Evolutionary conservation across 208 protist species (phyloP).

Genomic region (Wallacemonas sp.): DNA sequence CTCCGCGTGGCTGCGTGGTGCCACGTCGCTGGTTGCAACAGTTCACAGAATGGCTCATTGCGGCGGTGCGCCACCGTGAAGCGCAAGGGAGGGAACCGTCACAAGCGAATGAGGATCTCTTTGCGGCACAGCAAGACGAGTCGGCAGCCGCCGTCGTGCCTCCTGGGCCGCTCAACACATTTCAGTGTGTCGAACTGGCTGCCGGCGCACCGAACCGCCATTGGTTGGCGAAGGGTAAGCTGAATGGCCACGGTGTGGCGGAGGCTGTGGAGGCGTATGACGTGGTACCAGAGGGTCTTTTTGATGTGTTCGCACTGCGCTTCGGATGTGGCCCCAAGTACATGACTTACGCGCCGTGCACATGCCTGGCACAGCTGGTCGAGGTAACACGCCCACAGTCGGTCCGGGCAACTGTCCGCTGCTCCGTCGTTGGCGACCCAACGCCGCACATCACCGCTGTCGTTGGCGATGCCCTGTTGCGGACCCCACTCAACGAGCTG

Average conservation of each 20-base stretch:
- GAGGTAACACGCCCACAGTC: constrained; percentile 17
- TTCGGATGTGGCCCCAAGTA: constrained; percentile 76
- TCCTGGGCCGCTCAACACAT: constrained; percentile 67
- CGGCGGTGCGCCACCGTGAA: not conserved
- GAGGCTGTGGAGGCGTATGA: constrained; percentile 29
- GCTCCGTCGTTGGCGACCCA: constrained; percentile 8
- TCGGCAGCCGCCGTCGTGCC: not conserved
- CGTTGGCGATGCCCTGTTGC: constrained; percentile 37
- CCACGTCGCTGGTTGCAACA: constrained; percentile 54
- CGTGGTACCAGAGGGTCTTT: constrained; percentile 70
- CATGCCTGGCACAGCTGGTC: constrained; percentile 25
- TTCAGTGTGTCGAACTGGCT: constrained; percentile 34
- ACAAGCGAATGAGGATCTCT: not conserved
- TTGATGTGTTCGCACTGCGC: constrained; percentile 41
- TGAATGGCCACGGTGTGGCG: not conserved
- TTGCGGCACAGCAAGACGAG: no score
- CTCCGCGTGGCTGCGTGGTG: constrained; percentile 46
- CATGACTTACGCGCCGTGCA: constrained; percentile 45
- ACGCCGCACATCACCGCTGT: constrained; percentile 23
- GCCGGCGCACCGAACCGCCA: constrained; percentile 33
- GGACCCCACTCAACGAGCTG: constrained; percentile 41
- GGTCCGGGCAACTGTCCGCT: constrained; percentile 32
- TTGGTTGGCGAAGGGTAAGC: constrained; percentile 21
- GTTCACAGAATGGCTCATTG: constrained; percentile 37
- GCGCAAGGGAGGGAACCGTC: not conserved